Evolutionary conservation across 495 filamentous ascomycete species (phyloP).

Genomic region (Astrothelium subdiscretum): DNA sequence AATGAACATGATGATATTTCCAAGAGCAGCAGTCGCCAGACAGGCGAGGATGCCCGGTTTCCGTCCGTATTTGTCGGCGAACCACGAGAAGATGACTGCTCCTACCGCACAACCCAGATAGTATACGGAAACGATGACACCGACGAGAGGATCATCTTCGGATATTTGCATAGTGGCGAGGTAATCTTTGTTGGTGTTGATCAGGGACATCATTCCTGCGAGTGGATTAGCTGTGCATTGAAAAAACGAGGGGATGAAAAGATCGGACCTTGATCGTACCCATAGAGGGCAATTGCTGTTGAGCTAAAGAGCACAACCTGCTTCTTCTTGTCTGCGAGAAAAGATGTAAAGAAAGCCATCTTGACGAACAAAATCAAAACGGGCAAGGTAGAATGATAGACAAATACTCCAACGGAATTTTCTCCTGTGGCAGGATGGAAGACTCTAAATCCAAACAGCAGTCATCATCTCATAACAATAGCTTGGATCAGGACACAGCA

Average conservation of each 20-base stretch:
- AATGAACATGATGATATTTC: slow-evolving; percentile 45
- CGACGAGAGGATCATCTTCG: slow-evolving; percentile 36
- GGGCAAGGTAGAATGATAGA: neutral
- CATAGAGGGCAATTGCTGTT: slow-evolving; percentile 49
- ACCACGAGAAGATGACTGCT: slow-evolving; percentile 37
- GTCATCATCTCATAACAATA: neutral
- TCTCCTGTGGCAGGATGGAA: neutral
- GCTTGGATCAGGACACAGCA: neutral
- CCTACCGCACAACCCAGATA: slow-evolving; percentile 45
- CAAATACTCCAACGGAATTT: neutral
- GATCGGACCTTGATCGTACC: slow-evolving; percentile 35
- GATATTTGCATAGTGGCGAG: slow-evolving; percentile 43
- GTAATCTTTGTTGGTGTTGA: slow-evolving; percentile 47
- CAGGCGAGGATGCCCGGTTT: slow-evolving; percentile 39
- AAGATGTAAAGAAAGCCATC: neutral
- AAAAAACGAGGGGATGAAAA: neutral
- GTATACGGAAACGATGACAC: slow-evolving; percentile 48
- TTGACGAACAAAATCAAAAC: neutral
- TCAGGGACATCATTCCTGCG: slow-evolving; percentile 45
- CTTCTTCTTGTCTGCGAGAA: slow-evolving; percentile 24
- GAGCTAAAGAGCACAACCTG: slow-evolving; percentile 42
- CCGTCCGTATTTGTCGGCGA: slow-evolving; percentile 38
- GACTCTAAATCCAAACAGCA: too few relatives aligned
- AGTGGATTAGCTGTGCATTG: neutral
- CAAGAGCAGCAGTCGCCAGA: slow-evolving; percentile 36